Conservation (phyloP, 1,139 yeast genomes). For the Geotrichum bryndzae region DNA sequence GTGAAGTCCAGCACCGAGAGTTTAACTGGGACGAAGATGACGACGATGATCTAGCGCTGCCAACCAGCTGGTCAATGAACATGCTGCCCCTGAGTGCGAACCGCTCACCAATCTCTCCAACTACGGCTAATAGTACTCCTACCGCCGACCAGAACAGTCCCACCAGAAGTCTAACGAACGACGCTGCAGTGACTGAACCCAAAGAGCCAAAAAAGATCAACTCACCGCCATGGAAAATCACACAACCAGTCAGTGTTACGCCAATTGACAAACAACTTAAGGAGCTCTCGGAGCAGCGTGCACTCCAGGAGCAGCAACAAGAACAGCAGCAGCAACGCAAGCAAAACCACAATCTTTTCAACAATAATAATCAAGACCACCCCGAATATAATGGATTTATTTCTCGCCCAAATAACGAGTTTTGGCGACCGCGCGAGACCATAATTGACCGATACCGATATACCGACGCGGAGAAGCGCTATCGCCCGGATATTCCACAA, state of each 20-base stretch:
- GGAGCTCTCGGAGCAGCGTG: slow-evolving; percentile 22
- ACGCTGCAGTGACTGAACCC: slow-evolving; percentile 1
- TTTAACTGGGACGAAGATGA: slow-evolving; percentile 42
- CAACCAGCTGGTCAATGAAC: slow-evolving; percentile 2
- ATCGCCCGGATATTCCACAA: slow-evolving; percentile 27
- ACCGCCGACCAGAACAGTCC: background rate
- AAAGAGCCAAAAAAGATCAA: slow-evolving; percentile 18
- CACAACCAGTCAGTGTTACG: slow-evolving; percentile 22
- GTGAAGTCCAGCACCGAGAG: slow-evolving; percentile 25
- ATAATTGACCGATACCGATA: slow-evolving; percentile 26
- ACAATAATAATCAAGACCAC: background rate
- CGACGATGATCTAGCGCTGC: slow-evolving; percentile 33
- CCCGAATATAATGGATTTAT: slow-evolving; percentile 10
- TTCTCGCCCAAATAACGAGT: background rate
- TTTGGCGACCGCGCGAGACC: slow-evolving; percentile 18
- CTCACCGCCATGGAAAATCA: slow-evolving; percentile 24
- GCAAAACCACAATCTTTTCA: slow-evolving; percentile 15
- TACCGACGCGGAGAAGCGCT: slow-evolving; percentile 30
- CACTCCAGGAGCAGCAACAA: slow-evolving; percentile 17
- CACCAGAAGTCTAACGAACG: background rate
- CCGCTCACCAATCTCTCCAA: background rate
- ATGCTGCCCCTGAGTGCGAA: background rate
- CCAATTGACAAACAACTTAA: slow-evolving; percentile 30
- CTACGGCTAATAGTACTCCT: background rate
- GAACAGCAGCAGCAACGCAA: slow-evolving; percentile 18